phyloP scores from a whole-genome alignment of 495 filamentous ascomycete species.

The Neurospora sp. region DNA sequence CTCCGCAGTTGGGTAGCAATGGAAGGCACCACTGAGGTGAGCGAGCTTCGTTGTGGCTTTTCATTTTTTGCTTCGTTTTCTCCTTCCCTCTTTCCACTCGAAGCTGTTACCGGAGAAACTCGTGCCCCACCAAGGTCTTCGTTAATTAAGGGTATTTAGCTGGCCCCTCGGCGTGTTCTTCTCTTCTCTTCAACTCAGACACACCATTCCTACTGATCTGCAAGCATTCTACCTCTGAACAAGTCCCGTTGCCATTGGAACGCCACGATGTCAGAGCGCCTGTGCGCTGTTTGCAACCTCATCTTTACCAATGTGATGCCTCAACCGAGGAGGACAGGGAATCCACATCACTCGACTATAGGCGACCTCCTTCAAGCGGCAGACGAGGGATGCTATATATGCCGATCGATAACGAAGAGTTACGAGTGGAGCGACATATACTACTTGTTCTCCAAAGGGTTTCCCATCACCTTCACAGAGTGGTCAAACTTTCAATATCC shows the following conservation, averaged over 20 bases:
- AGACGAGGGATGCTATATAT: neutral
- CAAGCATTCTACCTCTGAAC: neutral
- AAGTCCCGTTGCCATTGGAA: neutral
- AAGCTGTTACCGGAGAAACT: neutral
- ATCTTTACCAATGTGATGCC: neutral
- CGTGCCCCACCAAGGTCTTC: neutral
- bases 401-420: neutral
- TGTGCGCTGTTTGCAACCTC: neutral
- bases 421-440: neutral
- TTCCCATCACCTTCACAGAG: too few relatives aligned
- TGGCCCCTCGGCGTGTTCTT: neutral
- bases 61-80: neutral
- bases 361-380: neutral
- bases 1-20: neutral
- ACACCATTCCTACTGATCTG: neutral
- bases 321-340: too few relatives aligned
- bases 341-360: neutral
- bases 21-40: neutral
- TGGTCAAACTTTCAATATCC: too few relatives aligned
- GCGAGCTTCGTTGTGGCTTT: neutral
- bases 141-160: accelerated
- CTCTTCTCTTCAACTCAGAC: neutral
- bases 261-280: neutral
- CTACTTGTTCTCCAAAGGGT: neutral
- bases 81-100: neutral